Conservation (phyloP, 2,329 filamentous ascomycete species). For the Curvularia spicifera region DNA sequence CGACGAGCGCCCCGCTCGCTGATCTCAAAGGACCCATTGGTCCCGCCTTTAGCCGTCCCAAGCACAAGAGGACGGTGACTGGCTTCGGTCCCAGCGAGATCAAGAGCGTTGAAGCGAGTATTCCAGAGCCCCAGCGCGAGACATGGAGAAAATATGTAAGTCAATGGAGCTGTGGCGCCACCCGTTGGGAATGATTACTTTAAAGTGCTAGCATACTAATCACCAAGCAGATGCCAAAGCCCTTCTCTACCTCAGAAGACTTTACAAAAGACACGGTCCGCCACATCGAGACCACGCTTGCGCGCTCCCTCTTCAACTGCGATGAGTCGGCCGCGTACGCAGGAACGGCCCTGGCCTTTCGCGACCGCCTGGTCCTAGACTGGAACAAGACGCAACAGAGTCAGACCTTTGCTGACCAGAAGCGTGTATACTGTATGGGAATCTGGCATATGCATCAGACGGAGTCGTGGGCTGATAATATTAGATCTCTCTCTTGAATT, state of each 20-base stretch:
- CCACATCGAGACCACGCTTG: slow-evolving; percentile 95
- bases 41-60: slow-evolving; percentile 87
- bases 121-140: slow-evolving; percentile 85
- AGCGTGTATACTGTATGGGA: slow-evolving; percentile 83
- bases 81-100: slow-evolving; percentile 91
- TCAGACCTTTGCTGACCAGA: slow-evolving; percentile 87
- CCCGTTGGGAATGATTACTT: slow-evolving; percentile 7
- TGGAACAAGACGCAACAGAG: slow-evolving; percentile 99
- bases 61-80: slow-evolving; percentile 96
- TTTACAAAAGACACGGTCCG: slow-evolving; percentile 86
- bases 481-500: slow-evolving; percentile 92
- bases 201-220: slow-evolving; percentile 17
- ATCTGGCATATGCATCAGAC: background rate
- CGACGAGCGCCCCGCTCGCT: slow-evolving; percentile 79
- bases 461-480: slow-evolving; percentile 18
- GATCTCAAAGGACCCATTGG: slow-evolving; percentile 86
- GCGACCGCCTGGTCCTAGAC: slow-evolving; percentile 89
- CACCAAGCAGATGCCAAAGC: slow-evolving; percentile 61
- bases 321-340: slow-evolving; percentile 92
- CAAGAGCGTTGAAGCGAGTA: slow-evolving; percentile 88
- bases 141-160: slow-evolving; percentile 71
- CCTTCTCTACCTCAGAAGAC: slow-evolving; percentile 79
- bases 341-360: slow-evolving; percentile 87
- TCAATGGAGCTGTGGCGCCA: slow-evolving; percentile 20
- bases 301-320: slow-evolving; percentile 96